These are phyloP conservation scores for Oryza punctata DNA, from an alignment of 176 grass and related monocot species.

Conservation along the genomic window DNA sequence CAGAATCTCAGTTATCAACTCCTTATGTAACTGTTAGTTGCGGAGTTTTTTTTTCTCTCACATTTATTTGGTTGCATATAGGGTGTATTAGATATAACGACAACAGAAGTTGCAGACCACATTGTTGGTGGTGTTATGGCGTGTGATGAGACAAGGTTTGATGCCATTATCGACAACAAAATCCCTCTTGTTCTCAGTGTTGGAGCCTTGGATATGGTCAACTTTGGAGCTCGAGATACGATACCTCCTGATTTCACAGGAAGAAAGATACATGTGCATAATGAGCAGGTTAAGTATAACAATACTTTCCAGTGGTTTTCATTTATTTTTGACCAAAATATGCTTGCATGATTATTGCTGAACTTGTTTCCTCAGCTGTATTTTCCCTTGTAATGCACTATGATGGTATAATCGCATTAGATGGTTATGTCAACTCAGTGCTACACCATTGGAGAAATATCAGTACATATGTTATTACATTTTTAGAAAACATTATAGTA, in stretches of 20 bases:
- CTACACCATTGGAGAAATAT: not conserved
- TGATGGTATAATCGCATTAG: not conserved
- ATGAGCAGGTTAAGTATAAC: constrained; percentile 75
- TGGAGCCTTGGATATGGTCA: constrained; percentile 96
- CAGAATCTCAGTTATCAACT: not conserved
- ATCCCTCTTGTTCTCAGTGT: constrained; percentile 92
- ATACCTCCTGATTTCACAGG: constrained; percentile 69
- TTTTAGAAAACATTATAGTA: not conserved
- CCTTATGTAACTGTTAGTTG: not conserved
- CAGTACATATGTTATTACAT: constrained; percentile 3
- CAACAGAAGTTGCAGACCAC: constrained; percentile 93
- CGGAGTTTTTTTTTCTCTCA: constrained; percentile 25
- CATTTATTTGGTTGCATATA: constrained; percentile 48
- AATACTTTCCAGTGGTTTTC: constrained; percentile 13
- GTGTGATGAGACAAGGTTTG: constrained; percentile 78
- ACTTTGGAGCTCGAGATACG: constrained; percentile 83
- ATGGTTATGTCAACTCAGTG: not conserved
- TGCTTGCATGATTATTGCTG: not conserved
- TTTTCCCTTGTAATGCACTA: not conserved
- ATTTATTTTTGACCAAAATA: constrained; percentile 21
- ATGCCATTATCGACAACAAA: constrained; percentile 71
- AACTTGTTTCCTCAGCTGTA: not conserved
- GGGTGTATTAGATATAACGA: constrained; percentile 92
- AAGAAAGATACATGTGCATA: constrained; percentile 91
- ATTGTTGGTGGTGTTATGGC: constrained; percentile 93